These are phyloP conservation scores for Wickerhamiella qilinensis DNA, from an alignment of 805 yeast species.

Conservation along the genomic window DNA sequence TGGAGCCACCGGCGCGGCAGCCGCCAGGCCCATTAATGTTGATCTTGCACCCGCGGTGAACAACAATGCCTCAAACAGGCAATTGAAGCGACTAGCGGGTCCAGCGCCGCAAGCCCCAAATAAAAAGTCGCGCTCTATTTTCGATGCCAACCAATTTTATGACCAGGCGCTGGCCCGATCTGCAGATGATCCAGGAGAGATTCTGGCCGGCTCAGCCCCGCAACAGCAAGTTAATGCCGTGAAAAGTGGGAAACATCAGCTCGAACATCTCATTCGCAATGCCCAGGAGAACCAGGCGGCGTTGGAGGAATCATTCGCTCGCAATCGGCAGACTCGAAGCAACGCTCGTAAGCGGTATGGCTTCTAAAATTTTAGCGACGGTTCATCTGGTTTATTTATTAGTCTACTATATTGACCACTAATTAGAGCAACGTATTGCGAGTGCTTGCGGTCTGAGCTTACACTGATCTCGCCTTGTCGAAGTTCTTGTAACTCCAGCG, in stretches of 20 bases:
- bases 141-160: slow-evolving; percentile 26
- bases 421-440: too few relatives aligned
- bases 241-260: slow-evolving; percentile 22
- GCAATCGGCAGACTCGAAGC: slow-evolving; percentile 13
- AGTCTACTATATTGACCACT: too few relatives aligned
- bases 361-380: slow-evolving; percentile 9
- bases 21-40: neutral
- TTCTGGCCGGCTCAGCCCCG: neutral
- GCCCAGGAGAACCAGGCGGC: slow-evolving; percentile 21
- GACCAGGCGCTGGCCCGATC: slow-evolving; percentile 10
- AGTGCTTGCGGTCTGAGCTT: too few relatives aligned
- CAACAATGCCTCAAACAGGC: too few relatives aligned
- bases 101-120: too few relatives aligned
- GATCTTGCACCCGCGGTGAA: too few relatives aligned
- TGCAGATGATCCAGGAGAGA: too few relatives aligned
- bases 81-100: too few relatives aligned
- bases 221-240: slow-evolving; percentile 13
- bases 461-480: slow-evolving; percentile 1
- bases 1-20: neutral
- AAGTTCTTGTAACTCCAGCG: slow-evolving; percentile 91
- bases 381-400: too few relatives aligned
- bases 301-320: slow-evolving; percentile 19
- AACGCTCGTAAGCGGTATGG: slow-evolving; percentile 20
- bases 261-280: slow-evolving; percentile 16
- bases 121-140: slow-evolving; percentile 20